Percentiles rank a stretch among this genome's conserved stretches.
Conservation (phyloP, 2,329 filamentous ascomycete species). For the Chrysoporthe deuterocubensis region DNA sequence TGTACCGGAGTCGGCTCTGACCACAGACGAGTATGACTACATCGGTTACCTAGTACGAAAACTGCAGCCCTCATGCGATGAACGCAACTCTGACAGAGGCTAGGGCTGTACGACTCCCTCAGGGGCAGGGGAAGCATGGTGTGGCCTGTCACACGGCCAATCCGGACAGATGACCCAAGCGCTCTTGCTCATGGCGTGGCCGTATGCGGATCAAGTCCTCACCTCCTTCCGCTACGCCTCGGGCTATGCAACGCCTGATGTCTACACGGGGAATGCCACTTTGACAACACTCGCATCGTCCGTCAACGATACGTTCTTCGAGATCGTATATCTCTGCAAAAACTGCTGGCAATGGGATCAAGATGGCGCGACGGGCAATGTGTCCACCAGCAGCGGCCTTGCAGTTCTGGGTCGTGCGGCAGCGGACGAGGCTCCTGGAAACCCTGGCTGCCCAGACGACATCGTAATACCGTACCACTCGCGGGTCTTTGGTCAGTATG, state of each 20-base stretch:
- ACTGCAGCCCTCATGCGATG: neutral
- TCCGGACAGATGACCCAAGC: constrained; percentile 52
- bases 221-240: constrained; percentile 57
- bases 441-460: constrained; percentile 39
- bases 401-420: constrained; percentile 56
- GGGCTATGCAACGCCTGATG: constrained; percentile 57
- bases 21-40: constrained; percentile 21
- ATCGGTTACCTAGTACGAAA: constrained; percentile 22
- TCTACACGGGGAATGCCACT: constrained; percentile 62
- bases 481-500: constrained; percentile 37
- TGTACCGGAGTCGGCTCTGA: constrained; percentile 18
- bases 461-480: constrained; percentile 39
- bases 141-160: constrained; percentile 21
- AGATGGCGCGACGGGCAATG: constrained; percentile 45
- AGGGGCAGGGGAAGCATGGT: constrained; percentile 20
- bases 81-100: neutral
- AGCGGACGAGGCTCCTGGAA: constrained; percentile 43
- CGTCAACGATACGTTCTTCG: constrained; percentile 60
- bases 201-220: constrained; percentile 50
- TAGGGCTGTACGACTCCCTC: constrained; percentile 24
- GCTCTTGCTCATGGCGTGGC: constrained; percentile 57
- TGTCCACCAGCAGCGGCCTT: constrained; percentile 35
- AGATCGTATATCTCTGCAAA: constrained; percentile 63
- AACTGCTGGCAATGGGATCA: constrained; percentile 54
- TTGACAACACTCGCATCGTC: constrained; percentile 59